Conservation (phyloP, 164 flowering plant species). For the Berberis vulgaris region DNA sequence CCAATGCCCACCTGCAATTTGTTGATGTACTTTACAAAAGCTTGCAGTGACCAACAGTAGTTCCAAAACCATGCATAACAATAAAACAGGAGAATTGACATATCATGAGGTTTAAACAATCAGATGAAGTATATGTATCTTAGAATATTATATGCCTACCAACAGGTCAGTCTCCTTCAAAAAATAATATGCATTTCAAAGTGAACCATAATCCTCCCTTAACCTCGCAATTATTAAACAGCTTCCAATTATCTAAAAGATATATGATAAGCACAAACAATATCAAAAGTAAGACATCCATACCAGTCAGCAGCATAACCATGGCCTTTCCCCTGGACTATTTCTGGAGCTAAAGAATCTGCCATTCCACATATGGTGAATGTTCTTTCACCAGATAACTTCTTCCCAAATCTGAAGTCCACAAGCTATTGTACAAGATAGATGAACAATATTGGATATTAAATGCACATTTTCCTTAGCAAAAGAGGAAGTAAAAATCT, state of each 20-base stretch:
- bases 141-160: too few relatives aligned
- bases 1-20: slow-evolving; percentile 85
- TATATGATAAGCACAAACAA: not conserved
- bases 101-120: too few relatives aligned
- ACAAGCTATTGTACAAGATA: slow-evolving; percentile 40
- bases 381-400: slow-evolving; percentile 61
- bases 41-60: too few relatives aligned
- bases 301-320: slow-evolving; percentile 91
- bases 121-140: too few relatives aligned
- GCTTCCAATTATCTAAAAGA: not conserved
- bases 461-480: too few relatives aligned
- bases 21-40: too few relatives aligned
- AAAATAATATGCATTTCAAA: too few relatives aligned
- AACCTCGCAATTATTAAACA: not conserved
- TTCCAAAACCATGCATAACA: too few relatives aligned
- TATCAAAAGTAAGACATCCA: slow-evolving; percentile 4
- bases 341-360: slow-evolving; percentile 91
- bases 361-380: slow-evolving; percentile 86
- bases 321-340: slow-evolving; percentile 89
- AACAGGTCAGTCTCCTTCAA: too few relatives aligned
- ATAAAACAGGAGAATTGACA: too few relatives aligned
- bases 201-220: not conserved
- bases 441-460: not conserved
- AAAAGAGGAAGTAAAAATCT: too few relatives aligned
- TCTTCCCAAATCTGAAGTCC: slow-evolving; percentile 90